Evolutionary conservation across 2,329 filamentous ascomycete species (phyloP), one percentile per base, ranked within the genome.

Genomic region (Onygena corvina): DNA sequence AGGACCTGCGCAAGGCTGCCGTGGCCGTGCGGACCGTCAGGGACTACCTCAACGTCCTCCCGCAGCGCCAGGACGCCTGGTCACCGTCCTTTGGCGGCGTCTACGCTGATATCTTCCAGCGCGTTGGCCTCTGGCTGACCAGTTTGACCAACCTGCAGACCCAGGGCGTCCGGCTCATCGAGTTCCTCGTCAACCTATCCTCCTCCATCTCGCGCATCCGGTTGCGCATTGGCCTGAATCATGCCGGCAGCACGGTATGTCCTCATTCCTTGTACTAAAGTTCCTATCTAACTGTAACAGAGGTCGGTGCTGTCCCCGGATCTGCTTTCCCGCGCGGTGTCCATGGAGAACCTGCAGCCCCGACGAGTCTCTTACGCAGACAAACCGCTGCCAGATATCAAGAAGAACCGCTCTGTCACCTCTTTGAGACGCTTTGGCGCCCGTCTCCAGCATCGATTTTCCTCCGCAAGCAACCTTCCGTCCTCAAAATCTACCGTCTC

Each of bases 1-100:
- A 82, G 57, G 90, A 96, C 61, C 77, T 94, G 6, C 74, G 79
- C 53, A 83, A 89, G 57, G 89, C 88, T 6, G 71, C 88, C 49
- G 77, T 81, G 54, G 84, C 84, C 1, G 86, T 84, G 35, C 77
- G 79, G 50, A 83, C 86, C 48, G 83, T 96, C 47, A 81, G 81
- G 50, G 72, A 77, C 49, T 95, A 94, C 64, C 71, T 96, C 45
- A 75, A 79, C 18, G 34, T 44, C 27, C n/a, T 23, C 7, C 27
- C 34, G 1, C 29, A 33, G 30, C 25, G 49, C 46, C 46, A 33
- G n/a, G 20, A 27, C 30, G 46, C 31, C 14, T 45, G 20, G 21
- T 34, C 33, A 2, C 29, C 45, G 2, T 25, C 31, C n/a, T 34
- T 47, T n/a, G 31, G 30, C 38, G 50, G 20, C 12, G 29, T 27